These are phyloP conservation scores for Oleoguttula mirabilis DNA, from an alignment of 495 filamentous ascomycete species.

Conservation along the genomic window DNA sequence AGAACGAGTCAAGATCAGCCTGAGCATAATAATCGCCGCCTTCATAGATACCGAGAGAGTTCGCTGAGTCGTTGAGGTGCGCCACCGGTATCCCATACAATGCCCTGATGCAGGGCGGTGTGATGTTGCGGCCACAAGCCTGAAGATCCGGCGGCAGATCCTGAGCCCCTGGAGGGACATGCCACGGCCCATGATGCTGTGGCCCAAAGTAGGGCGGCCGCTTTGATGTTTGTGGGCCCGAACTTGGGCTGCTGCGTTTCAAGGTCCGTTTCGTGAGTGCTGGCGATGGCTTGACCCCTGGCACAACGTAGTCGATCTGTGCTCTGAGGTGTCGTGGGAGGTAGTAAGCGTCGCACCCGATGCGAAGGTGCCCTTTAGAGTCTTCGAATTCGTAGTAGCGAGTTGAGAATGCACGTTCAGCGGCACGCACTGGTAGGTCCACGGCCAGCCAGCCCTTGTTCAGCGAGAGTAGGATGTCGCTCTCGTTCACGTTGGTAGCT, in stretches of 20 bases:
- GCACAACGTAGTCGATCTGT: constrained; percentile 17
- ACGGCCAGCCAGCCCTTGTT: constrained; percentile 18
- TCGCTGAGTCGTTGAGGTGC: neutral
- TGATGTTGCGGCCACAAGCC: constrained; percentile 11
- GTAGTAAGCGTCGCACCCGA: constrained; percentile 14
- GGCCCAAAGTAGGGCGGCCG: too few species aligned
- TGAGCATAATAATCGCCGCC: neutral
- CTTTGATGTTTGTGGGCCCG: too few species aligned
- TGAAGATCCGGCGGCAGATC: constrained; percentile 10
- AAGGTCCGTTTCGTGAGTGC: constrained; percentile 10
- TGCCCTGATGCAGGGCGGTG: constrained; percentile 11
- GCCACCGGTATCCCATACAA: constrained; percentile 12
- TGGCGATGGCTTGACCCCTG: constrained; percentile 8
- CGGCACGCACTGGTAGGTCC: constrained; percentile 3
- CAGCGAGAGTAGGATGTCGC: constrained; percentile 1
- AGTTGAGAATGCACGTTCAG: constrained; percentile 14
- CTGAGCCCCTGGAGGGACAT: too few species aligned
- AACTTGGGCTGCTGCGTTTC: too few species aligned
- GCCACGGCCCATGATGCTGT: too few species aligned
- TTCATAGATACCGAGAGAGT: constrained; percentile 6
- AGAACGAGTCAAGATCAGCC: constrained; percentile 10
- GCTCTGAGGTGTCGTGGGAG: constrained; percentile 7
- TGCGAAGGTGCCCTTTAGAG: neutral
- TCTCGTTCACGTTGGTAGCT: constrained; percentile 5
- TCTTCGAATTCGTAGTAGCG: constrained; percentile 10